Evolutionary conservation across 164 flowering plant species (phyloP).

Genomic region (Umbellularia californica): DNA sequence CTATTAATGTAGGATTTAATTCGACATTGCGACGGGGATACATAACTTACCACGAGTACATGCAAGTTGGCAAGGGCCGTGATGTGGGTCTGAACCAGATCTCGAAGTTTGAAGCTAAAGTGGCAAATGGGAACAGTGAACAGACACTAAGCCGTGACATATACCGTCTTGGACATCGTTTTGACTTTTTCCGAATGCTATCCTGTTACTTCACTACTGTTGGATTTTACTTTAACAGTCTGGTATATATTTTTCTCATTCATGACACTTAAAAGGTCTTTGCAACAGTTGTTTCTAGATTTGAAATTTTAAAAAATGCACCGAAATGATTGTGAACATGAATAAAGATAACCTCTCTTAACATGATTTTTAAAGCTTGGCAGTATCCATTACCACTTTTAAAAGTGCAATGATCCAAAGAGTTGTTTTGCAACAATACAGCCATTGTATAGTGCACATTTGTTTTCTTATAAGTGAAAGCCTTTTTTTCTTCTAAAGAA

Average conservation of each 20-base stretch:
- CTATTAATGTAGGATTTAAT: conserved; percentile 60
- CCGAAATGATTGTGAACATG: neutral
- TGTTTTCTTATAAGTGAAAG: no score
- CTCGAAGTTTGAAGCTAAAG: conserved; percentile 92
- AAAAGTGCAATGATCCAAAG: neutral
- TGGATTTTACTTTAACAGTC: conserved; percentile 83
- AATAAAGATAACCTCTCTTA: neutral
- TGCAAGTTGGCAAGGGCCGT: conserved; percentile 97
- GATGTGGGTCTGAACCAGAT: conserved; percentile 94
- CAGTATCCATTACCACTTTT: neutral
- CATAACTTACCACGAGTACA: conserved; percentile 83
- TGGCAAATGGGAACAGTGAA: conserved; percentile 92
- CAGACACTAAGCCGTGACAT: conserved; percentile 91
- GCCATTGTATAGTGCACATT: no score
- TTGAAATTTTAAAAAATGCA: neutral
- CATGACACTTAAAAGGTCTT: neutral
- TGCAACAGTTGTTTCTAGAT: neutral
- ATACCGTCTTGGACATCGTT: conserved; percentile 74
- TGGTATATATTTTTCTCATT: conserved; percentile 45
- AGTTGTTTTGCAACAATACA: neutral
- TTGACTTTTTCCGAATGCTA: conserved; percentile 91
- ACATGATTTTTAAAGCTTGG: neutral
- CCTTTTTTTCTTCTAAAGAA: neutral
- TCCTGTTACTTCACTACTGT: conserved; percentile 92
- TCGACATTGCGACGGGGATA: conserved; percentile 66